Conservation (phyloP, 2,329 filamentous ascomycete species). For the Sporothrix humicola region DNA sequence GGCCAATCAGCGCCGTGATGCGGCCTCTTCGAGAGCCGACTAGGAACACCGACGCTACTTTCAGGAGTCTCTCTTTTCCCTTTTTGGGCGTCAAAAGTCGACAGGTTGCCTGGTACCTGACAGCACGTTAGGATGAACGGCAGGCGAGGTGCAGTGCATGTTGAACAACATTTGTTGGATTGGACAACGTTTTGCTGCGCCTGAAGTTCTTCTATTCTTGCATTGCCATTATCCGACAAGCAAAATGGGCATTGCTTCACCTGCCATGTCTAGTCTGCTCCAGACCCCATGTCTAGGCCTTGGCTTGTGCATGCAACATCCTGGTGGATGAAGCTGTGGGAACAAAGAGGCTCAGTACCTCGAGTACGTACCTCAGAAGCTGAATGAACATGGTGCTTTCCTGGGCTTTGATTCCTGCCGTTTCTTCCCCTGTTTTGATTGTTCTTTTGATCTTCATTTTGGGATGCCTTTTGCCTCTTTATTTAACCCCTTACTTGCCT, state of each 20-base stretch:
- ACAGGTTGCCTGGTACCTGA: conserved; percentile 3
- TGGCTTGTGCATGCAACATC: background rate
- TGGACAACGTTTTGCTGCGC: background rate
- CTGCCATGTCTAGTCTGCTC: background rate
- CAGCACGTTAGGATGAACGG: conserved; percentile 3
- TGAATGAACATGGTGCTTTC: background rate
- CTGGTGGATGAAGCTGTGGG: background rate
- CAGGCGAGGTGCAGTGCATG: background rate
- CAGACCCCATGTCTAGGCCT: conserved; percentile 6
- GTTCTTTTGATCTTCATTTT: background rate
- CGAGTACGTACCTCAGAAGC: background rate
- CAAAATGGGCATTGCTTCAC: background rate
- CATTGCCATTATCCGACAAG: background rate
- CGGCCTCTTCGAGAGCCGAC: background rate
- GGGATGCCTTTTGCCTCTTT: background rate
- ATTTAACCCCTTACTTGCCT: background rate
- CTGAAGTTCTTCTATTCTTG: background rate
- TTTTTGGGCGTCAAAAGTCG: background rate
- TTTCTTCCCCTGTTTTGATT: conserved; percentile 3
- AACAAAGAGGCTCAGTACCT: background rate
- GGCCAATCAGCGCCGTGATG: conserved; percentile 25
- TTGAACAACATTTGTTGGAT: background rate
- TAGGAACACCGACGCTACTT: conserved; percentile 14
- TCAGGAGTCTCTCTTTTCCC: conserved; percentile 9
- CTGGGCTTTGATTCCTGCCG: conserved; percentile 3